These are phyloP conservation scores for Linnemannia schmuckeri DNA, from an alignment of 192 early-diverging fungal genomes.

Conservation along the genomic window DNA sequence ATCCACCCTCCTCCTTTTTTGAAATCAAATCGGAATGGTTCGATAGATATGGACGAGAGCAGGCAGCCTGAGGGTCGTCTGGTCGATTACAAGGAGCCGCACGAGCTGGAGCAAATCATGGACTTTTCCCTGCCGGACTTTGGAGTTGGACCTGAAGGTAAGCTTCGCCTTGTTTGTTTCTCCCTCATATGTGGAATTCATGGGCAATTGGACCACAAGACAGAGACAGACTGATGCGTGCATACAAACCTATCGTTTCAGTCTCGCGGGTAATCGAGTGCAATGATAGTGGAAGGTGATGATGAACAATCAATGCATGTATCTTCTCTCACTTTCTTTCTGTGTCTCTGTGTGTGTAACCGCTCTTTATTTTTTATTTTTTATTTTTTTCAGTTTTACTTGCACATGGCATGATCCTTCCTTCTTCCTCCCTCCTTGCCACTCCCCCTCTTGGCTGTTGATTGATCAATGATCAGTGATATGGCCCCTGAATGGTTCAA, in stretches of 20 bases:
- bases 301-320: no score
- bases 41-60: constrained; percentile 62
- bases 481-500: not conserved
- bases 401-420: no score
- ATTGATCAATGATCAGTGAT: no score
- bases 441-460: no score
- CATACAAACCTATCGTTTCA: no score
- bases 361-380: no score
- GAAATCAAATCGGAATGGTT: not conserved
- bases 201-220: not conserved
- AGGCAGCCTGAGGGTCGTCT: constrained; percentile 47
- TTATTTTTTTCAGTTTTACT: no score
- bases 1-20: not conserved
- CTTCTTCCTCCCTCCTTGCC: no score
- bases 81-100: constrained; percentile 58
- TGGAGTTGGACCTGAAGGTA: constrained; percentile 63
- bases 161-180: not conserved
- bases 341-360: no score
- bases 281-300: no score
- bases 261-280: no score
- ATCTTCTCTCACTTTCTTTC: no score
- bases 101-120: constrained; percentile 60
- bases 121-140: constrained; percentile 62
- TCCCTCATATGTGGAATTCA: not conserved
- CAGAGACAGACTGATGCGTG: not conserved